phyloP scores from a whole-genome alignment of 257 asterid genomes.

The Linderniella brevidens region DNA sequence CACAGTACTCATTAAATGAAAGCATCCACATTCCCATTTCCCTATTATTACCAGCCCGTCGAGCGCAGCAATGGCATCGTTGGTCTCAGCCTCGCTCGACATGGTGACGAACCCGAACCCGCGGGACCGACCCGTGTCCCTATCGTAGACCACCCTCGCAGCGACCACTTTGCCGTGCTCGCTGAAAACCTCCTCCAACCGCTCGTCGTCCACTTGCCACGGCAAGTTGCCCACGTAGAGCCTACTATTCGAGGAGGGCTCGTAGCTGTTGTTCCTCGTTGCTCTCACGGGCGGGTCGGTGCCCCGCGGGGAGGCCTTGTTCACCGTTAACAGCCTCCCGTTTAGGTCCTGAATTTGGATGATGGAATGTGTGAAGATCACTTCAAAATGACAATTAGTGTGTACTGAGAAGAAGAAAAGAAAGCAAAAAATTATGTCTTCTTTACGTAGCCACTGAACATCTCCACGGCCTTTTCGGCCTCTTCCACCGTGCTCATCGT shows the following conservation, averaged over 20 bases:
- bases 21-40: too few relatives aligned
- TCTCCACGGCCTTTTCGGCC: conserved; percentile 76
- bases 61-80: conserved; percentile 67
- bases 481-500: conserved; percentile 80
- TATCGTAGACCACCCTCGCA: conserved; percentile 62
- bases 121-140: conserved; percentile 69
- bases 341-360: conserved; percentile 34
- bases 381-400: not conserved
- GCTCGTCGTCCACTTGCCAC: conserved; percentile 57
- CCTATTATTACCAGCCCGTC: conserved; percentile 72
- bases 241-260: conserved; percentile 34
- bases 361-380: not conserved
- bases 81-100: conserved; percentile 66
- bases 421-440: not conserved
- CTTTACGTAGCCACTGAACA: conserved; percentile 54
- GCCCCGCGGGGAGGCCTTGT: conserved; percentile 72
- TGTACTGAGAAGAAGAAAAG: not conserved
- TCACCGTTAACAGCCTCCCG: conserved; percentile 65
- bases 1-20: too few relatives aligned
- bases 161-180: conserved; percentile 66
- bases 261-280: conserved; percentile 22
- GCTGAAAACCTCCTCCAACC: conserved; percentile 58
- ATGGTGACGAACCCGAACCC: conserved; percentile 86
- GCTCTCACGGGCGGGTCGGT: conserved; percentile 43
- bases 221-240: conserved; percentile 83